Evolutionary conservation across 164 flowering plant species (phyloP).

Genomic region (Sextonia rubra): DNA sequence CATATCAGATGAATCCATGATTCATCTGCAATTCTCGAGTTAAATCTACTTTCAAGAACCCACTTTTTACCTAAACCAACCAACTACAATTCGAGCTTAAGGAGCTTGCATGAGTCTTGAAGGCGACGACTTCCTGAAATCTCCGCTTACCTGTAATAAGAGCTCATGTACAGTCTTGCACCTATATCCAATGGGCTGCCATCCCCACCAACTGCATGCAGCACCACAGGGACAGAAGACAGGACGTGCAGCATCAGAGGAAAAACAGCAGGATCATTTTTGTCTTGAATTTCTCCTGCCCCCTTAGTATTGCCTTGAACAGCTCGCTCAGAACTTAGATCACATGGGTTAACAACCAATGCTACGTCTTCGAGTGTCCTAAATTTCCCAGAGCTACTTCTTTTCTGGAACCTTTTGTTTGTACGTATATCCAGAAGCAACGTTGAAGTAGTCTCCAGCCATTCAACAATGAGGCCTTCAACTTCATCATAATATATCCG

Average conservation of each 20-base stretch:
- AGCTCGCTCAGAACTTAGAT: slow-evolving; percentile 17
- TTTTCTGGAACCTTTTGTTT: slow-evolving; percentile 32
- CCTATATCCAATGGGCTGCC: slow-evolving; percentile 79
- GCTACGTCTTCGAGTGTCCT: slow-evolving; percentile 67
- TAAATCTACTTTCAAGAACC: background rate
- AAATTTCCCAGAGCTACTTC: slow-evolving; percentile 37
- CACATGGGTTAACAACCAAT: slow-evolving; percentile 40
- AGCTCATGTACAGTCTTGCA: slow-evolving; percentile 64
- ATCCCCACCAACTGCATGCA: slow-evolving; percentile 83
- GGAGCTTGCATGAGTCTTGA: background rate
- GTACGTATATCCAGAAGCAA: slow-evolving; percentile 48
- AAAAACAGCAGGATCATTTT: slow-evolving; percentile 50
- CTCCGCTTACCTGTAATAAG: slow-evolving; percentile 30
- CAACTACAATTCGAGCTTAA: background rate
- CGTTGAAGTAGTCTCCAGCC: slow-evolving; percentile 84
- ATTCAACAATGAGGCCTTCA: slow-evolving; percentile 66
- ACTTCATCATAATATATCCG: slow-evolving; percentile 90
- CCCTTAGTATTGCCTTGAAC: slow-evolving; percentile 6
- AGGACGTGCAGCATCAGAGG: slow-evolving; percentile 65
- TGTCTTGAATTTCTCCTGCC: slow-evolving; percentile 11
- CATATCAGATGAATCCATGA: background rate
- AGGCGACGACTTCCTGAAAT: background rate
- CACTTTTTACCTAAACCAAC: background rate
- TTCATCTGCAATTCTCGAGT: background rate
- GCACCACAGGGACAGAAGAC: slow-evolving; percentile 69